These are phyloP conservation scores for Calonectria ilicicola DNA, from an alignment of 2,329 filamentous ascomycete species.

Conservation along the genomic window DNA sequence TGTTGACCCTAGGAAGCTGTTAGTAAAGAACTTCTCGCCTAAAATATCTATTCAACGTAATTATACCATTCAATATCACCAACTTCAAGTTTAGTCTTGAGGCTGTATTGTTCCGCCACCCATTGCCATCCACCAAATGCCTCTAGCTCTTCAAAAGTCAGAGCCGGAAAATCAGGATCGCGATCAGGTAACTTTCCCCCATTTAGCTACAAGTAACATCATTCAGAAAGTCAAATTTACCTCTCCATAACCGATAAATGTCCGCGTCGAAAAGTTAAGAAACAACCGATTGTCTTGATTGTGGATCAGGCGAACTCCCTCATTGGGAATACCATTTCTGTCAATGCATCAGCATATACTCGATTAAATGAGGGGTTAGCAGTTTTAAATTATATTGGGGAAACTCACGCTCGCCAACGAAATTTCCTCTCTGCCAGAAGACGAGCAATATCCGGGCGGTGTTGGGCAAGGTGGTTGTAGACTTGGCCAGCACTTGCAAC, in stretches of 20 bases:
- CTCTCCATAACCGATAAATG: slow-evolving; percentile 11
- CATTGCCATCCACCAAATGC: slow-evolving; percentile 13
- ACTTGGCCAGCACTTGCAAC: slow-evolving; percentile 2
- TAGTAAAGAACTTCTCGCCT: not conserved
- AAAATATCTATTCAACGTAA: too few species aligned
- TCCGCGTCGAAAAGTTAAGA: slow-evolving; percentile 10
- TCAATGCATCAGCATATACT: not conserved
- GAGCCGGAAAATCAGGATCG: not conserved
- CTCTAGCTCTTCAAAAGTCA: not conserved
- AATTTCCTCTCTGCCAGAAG: not conserved
- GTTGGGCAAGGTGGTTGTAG: slow-evolving; percentile 1
- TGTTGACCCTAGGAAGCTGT: not conserved
- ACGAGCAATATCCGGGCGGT: slow-evolving; percentile 9
- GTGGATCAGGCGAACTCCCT: slow-evolving; percentile 5
- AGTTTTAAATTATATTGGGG: not conserved
- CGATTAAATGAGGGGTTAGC: not conserved
- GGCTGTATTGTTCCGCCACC: slow-evolving; percentile 8
- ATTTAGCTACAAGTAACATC: not conserved
- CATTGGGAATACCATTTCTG: not conserved
- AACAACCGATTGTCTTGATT: not conserved
- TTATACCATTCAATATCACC: slow-evolving; percentile 4
- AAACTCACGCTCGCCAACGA: slow-evolving; percentile 4
- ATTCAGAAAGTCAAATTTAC: not conserved
- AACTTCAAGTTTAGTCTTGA: not conserved
- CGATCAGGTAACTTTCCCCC: not conserved